Evolutionary conservation across 257 asterid species (phyloP).

Genomic region (Catharanthus roseus): DNA sequence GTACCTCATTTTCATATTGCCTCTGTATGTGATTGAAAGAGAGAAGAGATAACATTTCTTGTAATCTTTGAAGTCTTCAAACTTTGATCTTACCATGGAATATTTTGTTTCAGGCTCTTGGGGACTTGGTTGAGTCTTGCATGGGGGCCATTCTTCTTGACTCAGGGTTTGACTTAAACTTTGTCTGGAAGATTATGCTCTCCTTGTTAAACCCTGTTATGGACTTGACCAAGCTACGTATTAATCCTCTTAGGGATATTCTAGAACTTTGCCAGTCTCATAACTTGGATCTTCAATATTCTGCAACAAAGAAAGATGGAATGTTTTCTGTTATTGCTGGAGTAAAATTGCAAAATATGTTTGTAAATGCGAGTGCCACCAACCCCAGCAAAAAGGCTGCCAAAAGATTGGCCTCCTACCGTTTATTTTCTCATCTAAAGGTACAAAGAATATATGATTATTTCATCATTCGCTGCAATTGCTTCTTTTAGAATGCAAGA

Average conservation of each 20-base stretch:
- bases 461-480: background rate
- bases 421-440: constrained; percentile 48
- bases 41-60: background rate
- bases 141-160: constrained; percentile 85
- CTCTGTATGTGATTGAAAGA: background rate
- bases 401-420: constrained; percentile 48
- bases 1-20: background rate
- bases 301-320: constrained; percentile 40
- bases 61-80: constrained; percentile 18
- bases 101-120: constrained; percentile 70
- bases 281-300: constrained; percentile 44
- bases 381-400: constrained; percentile 54
- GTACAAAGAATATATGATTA: constrained; percentile 26
- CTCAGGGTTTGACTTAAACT: constrained; percentile 64
- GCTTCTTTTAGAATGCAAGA: background rate
- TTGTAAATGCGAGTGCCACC: constrained; percentile 38
- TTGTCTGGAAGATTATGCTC: constrained; percentile 62
- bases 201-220: constrained; percentile 63
- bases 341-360: constrained; percentile 38
- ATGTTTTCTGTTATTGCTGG: constrained; percentile 42
- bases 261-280: constrained; percentile 71
- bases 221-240: constrained; percentile 52
- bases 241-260: constrained; percentile 69
- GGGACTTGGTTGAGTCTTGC: constrained; percentile 94
- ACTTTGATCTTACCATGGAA: constrained; percentile 22